Evolutionary conservation across 306 rosid species (phyloP).

Genomic region (Phaseolus lunatus): DNA sequence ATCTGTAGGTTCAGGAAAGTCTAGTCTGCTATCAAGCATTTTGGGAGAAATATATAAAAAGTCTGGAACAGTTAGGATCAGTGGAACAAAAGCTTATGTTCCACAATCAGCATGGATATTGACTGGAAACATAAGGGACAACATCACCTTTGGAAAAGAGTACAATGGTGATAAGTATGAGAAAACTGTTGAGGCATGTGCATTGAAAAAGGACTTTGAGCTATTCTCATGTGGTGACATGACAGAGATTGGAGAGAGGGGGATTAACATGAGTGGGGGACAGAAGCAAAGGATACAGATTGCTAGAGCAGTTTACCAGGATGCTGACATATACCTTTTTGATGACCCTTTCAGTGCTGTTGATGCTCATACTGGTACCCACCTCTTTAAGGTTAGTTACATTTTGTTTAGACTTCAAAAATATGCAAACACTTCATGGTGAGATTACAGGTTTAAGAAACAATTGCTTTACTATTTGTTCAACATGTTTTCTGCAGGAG

Average conservation of each 20-base stretch:
- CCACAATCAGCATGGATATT: constrained; percentile 95
- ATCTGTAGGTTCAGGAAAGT: constrained; percentile 92
- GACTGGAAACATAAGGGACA: constrained; percentile 85
- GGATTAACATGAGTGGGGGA: constrained; percentile 98
- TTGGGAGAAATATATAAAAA: constrained; percentile 85
- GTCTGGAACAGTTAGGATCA: constrained; percentile 75
- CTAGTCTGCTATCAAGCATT: constrained; percentile 77
- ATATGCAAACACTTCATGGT: constrained; percentile 5
- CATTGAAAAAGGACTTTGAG: constrained; percentile 87
- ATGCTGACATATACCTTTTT: constrained; percentile 84
- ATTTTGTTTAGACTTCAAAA: constrained; percentile 5
- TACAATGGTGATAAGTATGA: constrained; percentile 62
- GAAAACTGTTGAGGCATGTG: constrained; percentile 83
- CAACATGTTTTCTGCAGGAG: constrained; percentile 59
- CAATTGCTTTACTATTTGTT: constrained; percentile 30
- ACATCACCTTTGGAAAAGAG: constrained; percentile 82
- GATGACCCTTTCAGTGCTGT: constrained; percentile 98
- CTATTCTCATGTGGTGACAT: constrained; percentile 82
- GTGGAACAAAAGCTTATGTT: constrained; percentile 95
- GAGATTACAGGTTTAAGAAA: constrained; percentile 5
- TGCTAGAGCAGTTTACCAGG: constrained; percentile 91
- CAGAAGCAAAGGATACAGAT: constrained; percentile 97
- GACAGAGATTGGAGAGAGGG: constrained; percentile 96
- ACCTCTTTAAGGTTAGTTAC: constrained; percentile 84
- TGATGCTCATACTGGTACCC: constrained; percentile 97